Percentiles rank a stretch among this genome's conserved stretches.
These are phyloP conservation scores for Malus domestica DNA, from an alignment of 306 rosid genomes.

Conservation along the genomic window DNA sequence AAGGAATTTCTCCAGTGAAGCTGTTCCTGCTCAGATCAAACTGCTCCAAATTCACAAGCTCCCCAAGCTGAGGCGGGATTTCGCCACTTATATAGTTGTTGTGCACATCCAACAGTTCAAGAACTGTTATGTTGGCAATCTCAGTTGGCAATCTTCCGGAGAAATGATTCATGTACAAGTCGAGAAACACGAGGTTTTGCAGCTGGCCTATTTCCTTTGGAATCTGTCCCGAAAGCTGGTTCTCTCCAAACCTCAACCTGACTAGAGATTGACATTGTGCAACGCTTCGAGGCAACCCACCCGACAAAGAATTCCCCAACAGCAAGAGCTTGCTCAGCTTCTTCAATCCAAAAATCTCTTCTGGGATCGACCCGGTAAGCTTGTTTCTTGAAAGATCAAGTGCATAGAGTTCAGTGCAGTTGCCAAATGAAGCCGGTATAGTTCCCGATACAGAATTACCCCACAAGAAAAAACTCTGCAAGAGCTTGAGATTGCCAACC, in stretches of 20 bases:
- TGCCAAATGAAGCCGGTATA: constrained; percentile 78
- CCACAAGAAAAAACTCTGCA: constrained; percentile 90
- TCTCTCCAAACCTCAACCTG: constrained; percentile 87
- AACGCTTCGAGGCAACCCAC: constrained; percentile 57
- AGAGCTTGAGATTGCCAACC: constrained; percentile 55
- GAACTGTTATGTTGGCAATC: constrained; percentile 79
- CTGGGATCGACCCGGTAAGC: constrained; percentile 83
- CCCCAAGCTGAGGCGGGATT: constrained; percentile 67
- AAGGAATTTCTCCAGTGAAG: constrained; percentile 71
- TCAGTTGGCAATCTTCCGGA: constrained; percentile 72
- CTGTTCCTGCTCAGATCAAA: constrained; percentile 87
- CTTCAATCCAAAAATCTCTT: constrained; percentile 82
- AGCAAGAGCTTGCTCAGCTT: constrained; percentile 92
- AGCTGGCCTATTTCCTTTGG: constrained; percentile 79
- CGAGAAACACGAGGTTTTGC: constrained; percentile 88
- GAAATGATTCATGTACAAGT: constrained; percentile 84
- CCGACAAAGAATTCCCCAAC: constrained; percentile 81
- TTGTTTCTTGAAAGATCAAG: constrained; percentile 96
- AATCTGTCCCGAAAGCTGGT: constrained; percentile 81
- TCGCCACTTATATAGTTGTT: constrained; percentile 67
- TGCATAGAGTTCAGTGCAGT: constrained; percentile 82
- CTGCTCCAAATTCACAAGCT: constrained; percentile 85
- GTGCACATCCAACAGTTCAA: constrained; percentile 83
- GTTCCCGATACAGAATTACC: constrained; percentile 82
- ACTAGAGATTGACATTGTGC: constrained; percentile 74